Evolutionary conservation across 2,329 filamentous ascomycete genomes (phyloP).

Genomic region (Metarhizium rileyi): DNA sequence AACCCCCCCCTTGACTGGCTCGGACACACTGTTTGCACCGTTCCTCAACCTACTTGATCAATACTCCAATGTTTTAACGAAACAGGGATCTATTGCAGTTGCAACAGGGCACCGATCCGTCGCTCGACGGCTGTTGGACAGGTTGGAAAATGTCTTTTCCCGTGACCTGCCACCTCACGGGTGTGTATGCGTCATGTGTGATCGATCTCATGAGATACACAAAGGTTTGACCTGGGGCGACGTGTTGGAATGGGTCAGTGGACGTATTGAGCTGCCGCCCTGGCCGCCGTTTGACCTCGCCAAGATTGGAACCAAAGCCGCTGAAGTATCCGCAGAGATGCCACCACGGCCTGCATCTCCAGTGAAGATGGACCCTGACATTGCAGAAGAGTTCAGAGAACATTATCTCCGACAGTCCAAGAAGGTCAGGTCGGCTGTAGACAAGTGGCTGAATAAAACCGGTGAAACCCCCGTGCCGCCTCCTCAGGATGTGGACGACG

Average conservation of each 20-base stretch:
- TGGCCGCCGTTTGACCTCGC: constrained; percentile 84
- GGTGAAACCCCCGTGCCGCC: constrained; percentile 63
- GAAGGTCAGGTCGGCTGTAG: constrained; percentile 84
- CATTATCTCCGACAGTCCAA: constrained; percentile 88
- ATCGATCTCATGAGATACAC: constrained; percentile 48
- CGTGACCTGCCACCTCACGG: constrained; percentile 79
- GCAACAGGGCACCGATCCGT: constrained; percentile 92
- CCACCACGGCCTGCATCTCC: constrained; percentile 49
- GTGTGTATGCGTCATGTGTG: constrained; percentile 82
- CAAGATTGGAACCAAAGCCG: constrained; percentile 49
- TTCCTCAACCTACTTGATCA: constrained; percentile 78
- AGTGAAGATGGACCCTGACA: constrained; percentile 79
- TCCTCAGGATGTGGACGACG: constrained; percentile 85
- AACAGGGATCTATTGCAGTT: constrained; percentile 83
- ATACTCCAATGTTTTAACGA: constrained; percentile 71
- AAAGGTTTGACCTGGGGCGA: constrained; percentile 88
- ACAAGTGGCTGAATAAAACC: constrained; percentile 79
- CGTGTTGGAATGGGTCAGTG: constrained; percentile 85
- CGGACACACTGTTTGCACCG: constrained; percentile 69
- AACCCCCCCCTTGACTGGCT: constrained; percentile 55
- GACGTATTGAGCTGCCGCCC: constrained; percentile 70
- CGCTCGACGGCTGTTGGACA: constrained; percentile 79
- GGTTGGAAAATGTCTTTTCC: constrained; percentile 88
- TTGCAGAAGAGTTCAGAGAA: constrained; percentile 85
- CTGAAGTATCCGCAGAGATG: constrained; percentile 50